A percentile compares a stretch with the other conserved stretches of the same genome.
These are phyloP conservation scores for Hericium erinaceus DNA, from an alignment of 768 basidiomycete species.

Conservation along the genomic window DNA sequence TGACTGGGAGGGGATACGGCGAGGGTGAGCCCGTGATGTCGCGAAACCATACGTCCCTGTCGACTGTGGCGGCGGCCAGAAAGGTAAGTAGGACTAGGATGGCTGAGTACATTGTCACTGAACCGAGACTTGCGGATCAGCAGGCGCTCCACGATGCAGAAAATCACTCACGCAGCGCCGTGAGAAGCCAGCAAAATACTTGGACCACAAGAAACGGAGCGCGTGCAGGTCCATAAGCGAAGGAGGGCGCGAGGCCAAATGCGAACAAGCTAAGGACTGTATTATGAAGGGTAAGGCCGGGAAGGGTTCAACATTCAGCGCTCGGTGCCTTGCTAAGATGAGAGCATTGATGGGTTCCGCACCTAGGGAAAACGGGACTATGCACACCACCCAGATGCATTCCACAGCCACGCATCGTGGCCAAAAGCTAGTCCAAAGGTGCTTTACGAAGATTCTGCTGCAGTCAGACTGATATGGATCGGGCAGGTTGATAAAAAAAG, in stretches of 20 bases:
- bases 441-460: slow-evolving; percentile 5
- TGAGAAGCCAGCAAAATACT: slow-evolving; percentile 10
- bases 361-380: slow-evolving; percentile 12
- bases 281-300: background rate
- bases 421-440: slow-evolving; percentile 4
- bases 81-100: slow-evolving; percentile 5
- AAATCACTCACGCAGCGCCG: slow-evolving; percentile 7
- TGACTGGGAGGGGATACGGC: slow-evolving; percentile 8
- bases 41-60: slow-evolving; percentile 15
- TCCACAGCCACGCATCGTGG: slow-evolving; percentile 8
- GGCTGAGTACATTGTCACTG: slow-evolving; percentile 7
- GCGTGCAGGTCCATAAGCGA: background rate
- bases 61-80: slow-evolving; percentile 8
- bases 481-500: background rate
- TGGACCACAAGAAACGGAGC: slow-evolving; percentile 6
- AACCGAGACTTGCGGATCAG: too few species aligned
- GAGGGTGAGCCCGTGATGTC: slow-evolving; percentile 14
- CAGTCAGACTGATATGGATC: too few species aligned
- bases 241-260: slow-evolving; percentile 1
- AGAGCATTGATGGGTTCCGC: background rate
- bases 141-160: background rate
- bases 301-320: background rate
- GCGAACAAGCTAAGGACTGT: slow-evolving; percentile 11
- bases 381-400: slow-evolving; percentile 13
- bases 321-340: too few species aligned